Percentiles rank a stretch among this genome's conserved stretches.
Conservation (phyloP, 192 early-diverging fungal species). For the Tieghemiomyces parasiticus region DNA sequence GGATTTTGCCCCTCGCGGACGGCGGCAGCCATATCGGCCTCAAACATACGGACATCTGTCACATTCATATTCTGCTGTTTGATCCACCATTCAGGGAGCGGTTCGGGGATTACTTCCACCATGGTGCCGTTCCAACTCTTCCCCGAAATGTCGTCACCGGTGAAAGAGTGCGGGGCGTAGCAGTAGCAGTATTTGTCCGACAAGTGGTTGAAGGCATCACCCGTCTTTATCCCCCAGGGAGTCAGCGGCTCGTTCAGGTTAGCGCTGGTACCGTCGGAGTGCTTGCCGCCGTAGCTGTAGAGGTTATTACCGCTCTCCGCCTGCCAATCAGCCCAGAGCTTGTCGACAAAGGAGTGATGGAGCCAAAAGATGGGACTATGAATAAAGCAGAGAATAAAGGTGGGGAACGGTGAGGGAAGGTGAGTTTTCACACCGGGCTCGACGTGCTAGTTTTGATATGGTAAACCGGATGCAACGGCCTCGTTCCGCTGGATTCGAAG, state of each 20-base stretch:
- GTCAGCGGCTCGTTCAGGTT: background rate
- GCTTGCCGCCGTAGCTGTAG: background rate
- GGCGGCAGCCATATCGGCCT: background rate
- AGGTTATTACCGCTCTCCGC: background rate
- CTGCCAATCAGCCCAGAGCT: constrained; percentile 39
- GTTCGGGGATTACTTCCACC: background rate
- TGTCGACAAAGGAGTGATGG: constrained; percentile 52
- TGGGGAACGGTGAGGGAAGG: background rate
- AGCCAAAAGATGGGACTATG: constrained; percentile 38
- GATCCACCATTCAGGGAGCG: constrained; percentile 8
- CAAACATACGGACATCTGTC: constrained; percentile 6
- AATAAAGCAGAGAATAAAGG: background rate
- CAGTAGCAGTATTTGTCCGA: background rate
- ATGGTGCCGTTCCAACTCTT: background rate
- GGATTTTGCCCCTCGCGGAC: too few species aligned
- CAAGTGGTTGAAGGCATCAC: background rate
- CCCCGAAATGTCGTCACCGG: background rate
- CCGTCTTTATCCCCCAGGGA: background rate
- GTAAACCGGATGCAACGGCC: background rate
- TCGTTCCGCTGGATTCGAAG: too few species aligned
- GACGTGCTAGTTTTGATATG: background rate
- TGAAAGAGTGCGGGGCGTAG: background rate
- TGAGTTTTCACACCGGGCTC: background rate
- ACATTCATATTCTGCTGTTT: background rate
- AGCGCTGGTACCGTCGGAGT: background rate